Percentiles rank a stretch among this genome's conserved stretches.
Conservation (phyloP, 495 filamentous ascomycete genomes). For the Cladorrhinum samala region DNA sequence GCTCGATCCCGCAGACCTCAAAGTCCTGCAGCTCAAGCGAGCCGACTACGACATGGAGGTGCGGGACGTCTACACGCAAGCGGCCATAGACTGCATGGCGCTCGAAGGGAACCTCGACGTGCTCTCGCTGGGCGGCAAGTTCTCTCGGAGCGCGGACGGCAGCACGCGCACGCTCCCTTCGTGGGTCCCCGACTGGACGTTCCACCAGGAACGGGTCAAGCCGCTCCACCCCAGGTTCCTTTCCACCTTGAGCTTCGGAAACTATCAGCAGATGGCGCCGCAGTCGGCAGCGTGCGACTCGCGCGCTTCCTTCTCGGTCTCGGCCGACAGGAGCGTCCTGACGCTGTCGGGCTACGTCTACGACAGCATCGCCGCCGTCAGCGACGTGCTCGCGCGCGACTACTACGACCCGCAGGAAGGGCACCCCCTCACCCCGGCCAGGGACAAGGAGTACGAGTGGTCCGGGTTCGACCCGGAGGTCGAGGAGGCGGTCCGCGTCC, state of each 20-base stretch:
- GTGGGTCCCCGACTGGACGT: background rate
- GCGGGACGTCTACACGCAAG: background rate
- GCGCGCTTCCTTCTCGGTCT: background rate
- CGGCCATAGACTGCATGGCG: background rate
- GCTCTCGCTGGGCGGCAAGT: background rate
- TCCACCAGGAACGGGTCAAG: background rate
- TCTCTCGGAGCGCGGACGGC: background rate
- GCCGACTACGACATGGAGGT: background rate
- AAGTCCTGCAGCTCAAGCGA: background rate
- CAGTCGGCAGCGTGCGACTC: background rate
- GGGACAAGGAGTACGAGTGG: no score
- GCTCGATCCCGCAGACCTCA: background rate
- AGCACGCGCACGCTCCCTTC: background rate
- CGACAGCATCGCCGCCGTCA: background rate
- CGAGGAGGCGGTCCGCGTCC: background rate
- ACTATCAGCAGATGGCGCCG: background rate
- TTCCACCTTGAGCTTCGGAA: background rate
- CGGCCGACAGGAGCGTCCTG: background rate
- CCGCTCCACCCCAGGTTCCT: slow-evolving; percentile 1
- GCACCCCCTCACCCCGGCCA: no score
- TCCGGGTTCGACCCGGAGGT: background rate
- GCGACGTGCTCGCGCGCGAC: background rate
- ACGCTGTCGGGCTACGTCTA: background rate
- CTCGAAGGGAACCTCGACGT: background rate
- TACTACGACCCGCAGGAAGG: background rate